Percentiles rank a stretch among this genome's conserved stretches.
Evolutionary conservation across 169 alveolate genomes (phyloP).

Genomic region (Plasmodium yoelii): DNA sequence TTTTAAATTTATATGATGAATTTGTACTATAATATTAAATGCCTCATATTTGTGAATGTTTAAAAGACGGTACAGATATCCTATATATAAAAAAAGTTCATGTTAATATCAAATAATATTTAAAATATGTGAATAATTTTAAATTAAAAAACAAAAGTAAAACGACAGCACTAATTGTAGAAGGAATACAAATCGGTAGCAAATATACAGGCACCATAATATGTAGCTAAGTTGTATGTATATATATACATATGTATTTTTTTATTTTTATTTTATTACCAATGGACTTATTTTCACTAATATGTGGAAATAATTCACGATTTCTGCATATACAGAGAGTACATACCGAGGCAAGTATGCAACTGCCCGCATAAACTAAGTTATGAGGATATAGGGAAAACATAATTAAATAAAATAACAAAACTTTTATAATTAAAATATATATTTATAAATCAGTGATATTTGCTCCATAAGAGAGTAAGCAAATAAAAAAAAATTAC

Average conservation of each 20-base stretch:
- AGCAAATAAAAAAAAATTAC: not conserved
- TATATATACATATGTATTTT: not conserved
- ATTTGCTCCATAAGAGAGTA: not conserved
- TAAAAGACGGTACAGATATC: constrained; percentile 45
- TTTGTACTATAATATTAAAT: constrained; percentile 43
- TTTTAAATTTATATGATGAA: constrained; percentile 64
- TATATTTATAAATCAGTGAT: too few species aligned
- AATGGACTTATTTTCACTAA: constrained; percentile 61
- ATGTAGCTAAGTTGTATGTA: not conserved
- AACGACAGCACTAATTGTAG: too few species aligned
- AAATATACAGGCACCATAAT: too few species aligned
- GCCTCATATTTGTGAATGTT: constrained; percentile 68
- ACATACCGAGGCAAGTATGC: constrained; percentile 66
- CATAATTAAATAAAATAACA: constrained; percentile 25
- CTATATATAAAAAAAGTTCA: too few species aligned
- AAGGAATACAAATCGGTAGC: too few species aligned
- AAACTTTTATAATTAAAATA: not conserved
- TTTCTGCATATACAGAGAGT: constrained; percentile 57
- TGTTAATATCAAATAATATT: too few species aligned
- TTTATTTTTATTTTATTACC: constrained; percentile 23
- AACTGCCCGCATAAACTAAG: constrained; percentile 33
- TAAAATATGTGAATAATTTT: not conserved
- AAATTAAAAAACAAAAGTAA: not conserved
- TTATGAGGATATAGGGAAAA: constrained; percentile 45
- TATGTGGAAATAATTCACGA: constrained; percentile 59